Base-by-base conservation (phyloP, 345 rosid genomes). In the Hypericum perforatum region DNA sequence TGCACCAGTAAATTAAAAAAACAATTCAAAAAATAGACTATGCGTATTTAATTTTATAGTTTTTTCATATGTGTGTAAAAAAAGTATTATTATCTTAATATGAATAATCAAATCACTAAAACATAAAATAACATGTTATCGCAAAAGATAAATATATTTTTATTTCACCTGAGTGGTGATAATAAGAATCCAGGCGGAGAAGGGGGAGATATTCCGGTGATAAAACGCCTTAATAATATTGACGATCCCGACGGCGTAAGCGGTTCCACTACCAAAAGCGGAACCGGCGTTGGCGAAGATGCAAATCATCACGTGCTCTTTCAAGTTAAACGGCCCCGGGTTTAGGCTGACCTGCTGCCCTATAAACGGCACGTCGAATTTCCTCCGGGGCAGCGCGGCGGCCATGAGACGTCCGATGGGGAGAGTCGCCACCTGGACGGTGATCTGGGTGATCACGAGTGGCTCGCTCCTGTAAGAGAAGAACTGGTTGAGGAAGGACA, bases 401-500 rank as follows among this genome's bases (percentile, higher is more conserved):
- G 77, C 82, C 77, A 79, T 62, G 57, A 79, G 50, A 56, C 64
- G 67, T n/a, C 85, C 81, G 12, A 79, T 16, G 51, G 82, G 85
- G 41, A 79, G 68, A 22, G 82, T 75, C 7, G 80, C 79, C 0
- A 82, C 82, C 54, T 74, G 82, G 51, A 79, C 79, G 7, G 85
- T 66, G 60, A 79, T 82, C 74, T 72, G 70, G 32, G 81, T 58
- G 44, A 82, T 54, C 59, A 66, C 54, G 3, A 79, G 68, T 3
- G 89, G 89, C 61, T 82, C 74, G 3, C 81, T 63, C 0, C 89
- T 70, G 75, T 82, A 82, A 44, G 74, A 54, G 67, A 82, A 82
- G 77, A 82, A 79, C 16, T 77, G 74, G 63, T 82, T 82, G 68
- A 82, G 79, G 71, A 82, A 82, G 5, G 89, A 75, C 54, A 82